Conservation (phyloP, 1,139 yeast genomes). For the Saccharomyces hybrid region DNA sequence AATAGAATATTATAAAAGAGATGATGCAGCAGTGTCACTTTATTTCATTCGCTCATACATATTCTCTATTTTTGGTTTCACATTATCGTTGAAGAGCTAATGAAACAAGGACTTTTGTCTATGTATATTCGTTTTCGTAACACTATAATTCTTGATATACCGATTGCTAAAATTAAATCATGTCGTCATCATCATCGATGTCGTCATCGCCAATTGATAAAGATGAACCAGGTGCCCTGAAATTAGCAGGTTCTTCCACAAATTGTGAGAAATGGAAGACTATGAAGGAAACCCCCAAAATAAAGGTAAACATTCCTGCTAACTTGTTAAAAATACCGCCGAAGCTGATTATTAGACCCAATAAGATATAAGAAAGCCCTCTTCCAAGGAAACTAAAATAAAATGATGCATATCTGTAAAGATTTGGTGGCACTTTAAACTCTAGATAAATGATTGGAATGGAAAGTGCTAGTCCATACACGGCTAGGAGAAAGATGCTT, state of each 20-base stretch:
- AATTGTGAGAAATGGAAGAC: constrained; percentile 66
- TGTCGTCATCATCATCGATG: constrained; percentile 19
- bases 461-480: constrained; percentile 45
- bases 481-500: constrained; percentile 17
- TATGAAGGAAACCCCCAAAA: constrained; percentile 52
- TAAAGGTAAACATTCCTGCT: constrained; percentile 47
- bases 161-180: constrained; percentile 9
- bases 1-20: constrained; percentile 1
- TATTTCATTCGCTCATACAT: neutral
- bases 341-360: constrained; percentile 57
- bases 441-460: constrained; percentile 53
- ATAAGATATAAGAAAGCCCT: constrained; percentile 62
- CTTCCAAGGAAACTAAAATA: constrained; percentile 74
- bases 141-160: neutral
- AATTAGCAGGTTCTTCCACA: constrained; percentile 44
- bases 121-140: neutral
- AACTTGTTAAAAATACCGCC: constrained; percentile 50
- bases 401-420: constrained; percentile 69
- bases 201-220: constrained; percentile 24
- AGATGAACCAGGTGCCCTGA: constrained; percentile 21
- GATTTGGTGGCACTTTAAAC: constrained; percentile 58
- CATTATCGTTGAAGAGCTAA: neutral
- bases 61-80: neutral
- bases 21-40: neutral
- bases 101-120: neutral